phyloP scores from a whole-genome alignment of 805 yeast genomes.

The Danielozyma ontarioensis region DNA sequence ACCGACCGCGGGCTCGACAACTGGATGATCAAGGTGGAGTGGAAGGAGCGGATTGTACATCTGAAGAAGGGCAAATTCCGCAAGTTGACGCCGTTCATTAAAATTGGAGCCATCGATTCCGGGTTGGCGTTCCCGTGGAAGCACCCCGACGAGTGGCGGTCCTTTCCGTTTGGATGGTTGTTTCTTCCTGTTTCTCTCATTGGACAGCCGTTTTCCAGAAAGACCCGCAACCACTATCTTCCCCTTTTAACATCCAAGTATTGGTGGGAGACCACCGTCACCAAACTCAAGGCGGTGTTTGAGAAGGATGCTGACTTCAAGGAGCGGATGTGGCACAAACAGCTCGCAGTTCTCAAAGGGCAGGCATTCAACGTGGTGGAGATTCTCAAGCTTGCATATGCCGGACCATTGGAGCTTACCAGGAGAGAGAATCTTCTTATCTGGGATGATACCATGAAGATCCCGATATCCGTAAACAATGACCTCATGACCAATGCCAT shows the following conservation, averaged over 20 bases:
- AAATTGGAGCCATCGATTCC: conserved; percentile 70
- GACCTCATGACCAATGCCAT: conserved; percentile 39
- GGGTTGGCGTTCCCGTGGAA: conserved; percentile 78
- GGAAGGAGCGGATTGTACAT: conserved; percentile 17
- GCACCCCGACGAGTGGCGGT: conserved; percentile 78
- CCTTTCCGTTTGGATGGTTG: conserved; percentile 77
- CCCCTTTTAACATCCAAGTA: conserved; percentile 51
- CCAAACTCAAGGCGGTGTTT: conserved; percentile 44
- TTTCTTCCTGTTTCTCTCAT: conserved; percentile 58
- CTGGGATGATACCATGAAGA: conserved; percentile 56
- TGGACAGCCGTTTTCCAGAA: conserved; percentile 60
- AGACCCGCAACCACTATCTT: conserved; percentile 51
- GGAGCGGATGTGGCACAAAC: conserved; percentile 61
- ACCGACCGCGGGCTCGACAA: conserved; percentile 73
- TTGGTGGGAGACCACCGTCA: conserved; percentile 68
- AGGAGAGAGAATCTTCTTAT: conserved; percentile 53
- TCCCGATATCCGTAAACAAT: conserved; percentile 35
- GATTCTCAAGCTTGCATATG: conserved; percentile 48
- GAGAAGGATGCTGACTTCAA: conserved; percentile 57
- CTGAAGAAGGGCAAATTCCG: conserved; percentile 3
- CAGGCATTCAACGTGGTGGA: conserved; percentile 76
- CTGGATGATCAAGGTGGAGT: conserved; percentile 67
- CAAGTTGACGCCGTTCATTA: conserved; percentile 31
- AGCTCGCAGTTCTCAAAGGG: conserved; percentile 68
- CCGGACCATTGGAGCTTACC: conserved; percentile 66